These are phyloP conservation scores for Phlyctochytrium planicorne DNA, from an alignment of 192 early-diverging fungal genomes.

Conservation along the genomic window DNA sequence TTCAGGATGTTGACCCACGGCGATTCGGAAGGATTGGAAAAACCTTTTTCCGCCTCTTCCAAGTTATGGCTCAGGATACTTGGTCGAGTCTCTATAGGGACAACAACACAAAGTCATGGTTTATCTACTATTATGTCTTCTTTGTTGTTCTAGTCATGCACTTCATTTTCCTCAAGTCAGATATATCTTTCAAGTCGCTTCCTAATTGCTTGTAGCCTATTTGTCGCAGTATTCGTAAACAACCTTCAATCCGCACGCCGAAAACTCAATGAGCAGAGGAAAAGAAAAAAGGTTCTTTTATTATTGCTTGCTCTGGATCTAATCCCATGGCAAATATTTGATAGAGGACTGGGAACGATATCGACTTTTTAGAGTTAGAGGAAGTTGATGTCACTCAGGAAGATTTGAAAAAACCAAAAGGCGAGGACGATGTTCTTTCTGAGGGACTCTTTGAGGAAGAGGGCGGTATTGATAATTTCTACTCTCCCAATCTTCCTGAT, in stretches of 20 bases:
- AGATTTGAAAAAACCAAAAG: too few species aligned
- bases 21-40: slow-evolving; percentile 30
- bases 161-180: slow-evolving; percentile 45
- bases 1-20: slow-evolving; percentile 31
- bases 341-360: not conserved
- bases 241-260: slow-evolving; percentile 35
- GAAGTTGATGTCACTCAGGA: too few species aligned
- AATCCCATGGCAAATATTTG: too few species aligned
- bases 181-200: not conserved
- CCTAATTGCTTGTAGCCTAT: slow-evolving; percentile 27
- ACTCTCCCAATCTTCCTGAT: slow-evolving; percentile 29
- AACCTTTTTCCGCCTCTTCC: slow-evolving; percentile 31
- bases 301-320: not conserved
- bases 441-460: slow-evolving; percentile 23
- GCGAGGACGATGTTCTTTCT: not conserved
- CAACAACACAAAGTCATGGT: slow-evolving; percentile 25
- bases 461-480: slow-evolving; percentile 36
- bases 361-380: slow-evolving; percentile 1
- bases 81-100: slow-evolving; percentile 39
- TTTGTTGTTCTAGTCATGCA: slow-evolving; percentile 35
- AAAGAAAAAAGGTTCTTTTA: not conserved
- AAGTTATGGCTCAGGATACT: slow-evolving; percentile 35
- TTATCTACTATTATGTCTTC: slow-evolving; percentile 32
- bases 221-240: slow-evolving; percentile 48
- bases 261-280: slow-evolving; percentile 5